Base-by-base conservation (phyloP, 345 rosid species). In the Psidium guajava region DNA sequence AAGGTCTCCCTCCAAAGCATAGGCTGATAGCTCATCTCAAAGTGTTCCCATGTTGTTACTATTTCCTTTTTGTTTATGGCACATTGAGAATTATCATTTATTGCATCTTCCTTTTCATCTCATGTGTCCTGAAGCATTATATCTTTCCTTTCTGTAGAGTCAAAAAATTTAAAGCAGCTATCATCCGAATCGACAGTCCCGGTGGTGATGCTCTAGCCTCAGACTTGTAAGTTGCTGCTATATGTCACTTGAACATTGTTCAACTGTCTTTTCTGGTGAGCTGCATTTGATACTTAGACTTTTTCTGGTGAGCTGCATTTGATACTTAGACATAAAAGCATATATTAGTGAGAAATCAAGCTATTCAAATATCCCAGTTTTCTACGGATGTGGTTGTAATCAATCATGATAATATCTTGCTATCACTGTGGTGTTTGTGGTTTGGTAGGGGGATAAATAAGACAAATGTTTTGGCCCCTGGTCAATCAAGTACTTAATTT, bases 181-280 rank as follows among this genome's bases (percentile, higher is more conserved):
- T 97, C 86, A 90, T 97, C 84, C 94, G 97, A 83, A 97, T 97
- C 86, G 97, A 97, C 88, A 95, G 99, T 88, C 99, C 98, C 81
- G 99, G 99, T 88, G 99, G 98, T 56, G 99, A 95, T 93, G 99
- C 98, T 86, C 93, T 95, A 82, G 99, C 99, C 88, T 97, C 99
- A 88, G 99, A 97, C 91, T 91, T 95, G 99, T 97, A 93, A 97
- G 99, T 94, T 94, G 82, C 83, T 88, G 81, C 61, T 89, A 28
- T 83, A 20, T 18, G 44, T 50, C 32, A 25, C 40, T 52, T 82
- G 27, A 82, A 25, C 57, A 50, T 51, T 47, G 40, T 42, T 12
- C 13, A 82, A 82, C 32, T 51, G 83, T 82, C 55, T 51, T 51
- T 82, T 82, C 77, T 8, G 47, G 77, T 16, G 77, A 0, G 75